Base-by-base conservation (phyloP, 2,329 filamentous ascomycete genomes). In the Trichoderma breve region DNA sequence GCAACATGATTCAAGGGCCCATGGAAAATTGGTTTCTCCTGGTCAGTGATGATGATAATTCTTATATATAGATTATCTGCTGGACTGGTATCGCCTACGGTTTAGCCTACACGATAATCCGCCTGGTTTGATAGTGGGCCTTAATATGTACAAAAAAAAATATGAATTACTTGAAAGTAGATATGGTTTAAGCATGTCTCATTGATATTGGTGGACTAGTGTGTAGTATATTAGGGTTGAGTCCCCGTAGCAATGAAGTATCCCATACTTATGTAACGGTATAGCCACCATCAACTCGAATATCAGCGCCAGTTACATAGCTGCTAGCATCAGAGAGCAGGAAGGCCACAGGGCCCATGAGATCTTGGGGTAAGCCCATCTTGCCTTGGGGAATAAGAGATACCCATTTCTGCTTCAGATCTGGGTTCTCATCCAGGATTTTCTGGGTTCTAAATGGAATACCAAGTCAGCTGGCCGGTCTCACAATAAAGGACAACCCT, bases 271-370 rank as follows among this genome's bases (percentile, higher is more conserved):
- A 71, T 67, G 91, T 94, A 74, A 93, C 84, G n/a, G 93, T 94
- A 83, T 95, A 97, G n/a, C 93, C 93, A 73, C 94, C 94, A 76
- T 97, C 94, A 47, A 97, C 93, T 32, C 93, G 87, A 76, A 96
- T 85, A 76, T 96, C 93, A 1, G 92, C 92, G 4, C 93, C 90
- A 51, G 81, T 84, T 73, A 94, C 90, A 81, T 95, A 95, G 64
- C 85, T 86, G 66, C 89, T 90, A 3, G 94, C 93, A 77, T 96
- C 93, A 72, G 92, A 95, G 53, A 94, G 88, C 72, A 97, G 84
- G 85, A 95, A 97, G 18, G 93, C 92, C 32, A 97, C 94, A 6
- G 95, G 93, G 2, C 95, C 95, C 92, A 97, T 97, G 71, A 98
- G 87, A 78, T 98, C 95, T 80, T 95, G 91, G 1, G 95, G 95